Evolutionary conservation across 2,329 filamentous ascomycete species (phyloP), one percentile per base, ranked within the genome.

Genomic region (Fusarium napiforme): DNA sequence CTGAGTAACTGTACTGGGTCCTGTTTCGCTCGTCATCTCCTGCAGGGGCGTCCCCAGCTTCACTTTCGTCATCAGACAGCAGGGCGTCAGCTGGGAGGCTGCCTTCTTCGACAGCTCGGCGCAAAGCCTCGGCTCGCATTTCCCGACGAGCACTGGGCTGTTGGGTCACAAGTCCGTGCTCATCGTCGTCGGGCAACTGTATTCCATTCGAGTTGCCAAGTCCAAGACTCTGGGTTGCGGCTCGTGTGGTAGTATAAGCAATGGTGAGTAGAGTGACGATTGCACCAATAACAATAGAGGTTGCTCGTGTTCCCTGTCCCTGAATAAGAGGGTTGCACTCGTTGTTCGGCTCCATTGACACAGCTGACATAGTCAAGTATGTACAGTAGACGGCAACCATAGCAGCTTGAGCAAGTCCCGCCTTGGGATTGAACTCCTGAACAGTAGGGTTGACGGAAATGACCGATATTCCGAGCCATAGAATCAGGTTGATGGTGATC

Each of bases 321-420:
- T 90, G 91, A 69, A 98, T 87, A 37, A 99, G 88, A 14, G 96
- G 96, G 83, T 99, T 99, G 89, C 96, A 99, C 77, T 93, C 92
- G 85, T 98, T 85, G 82, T 98, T 96, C 2, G 96, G 96, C 79
- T 99, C 96, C 96, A 99, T 98, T 62, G 95, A 97, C 2, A 99
- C 96, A 32, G 96, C 96, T 5, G 95, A 98, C 91, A 99, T 94
- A 75, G 96, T 99, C 62, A 99, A 90, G 81, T 99, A 99, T 47
- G 96, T 98, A 89, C 96, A 99, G 87, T 99, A 99, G 66, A 97
- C 90, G 23, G 95, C 94, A 49, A 99, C 96, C 90, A 98, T 98
- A 71, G 96, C 96, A 46, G 95, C 95, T 81, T 99, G 96, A n/a
- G 96, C 96, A 67, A 99, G 88, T 55, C 96, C 96, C 46, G 96